These are phyloP conservation scores for Laguncularia racemosa DNA, from an alignment of 345 rosid genomes.

Conservation along the genomic window DNA sequence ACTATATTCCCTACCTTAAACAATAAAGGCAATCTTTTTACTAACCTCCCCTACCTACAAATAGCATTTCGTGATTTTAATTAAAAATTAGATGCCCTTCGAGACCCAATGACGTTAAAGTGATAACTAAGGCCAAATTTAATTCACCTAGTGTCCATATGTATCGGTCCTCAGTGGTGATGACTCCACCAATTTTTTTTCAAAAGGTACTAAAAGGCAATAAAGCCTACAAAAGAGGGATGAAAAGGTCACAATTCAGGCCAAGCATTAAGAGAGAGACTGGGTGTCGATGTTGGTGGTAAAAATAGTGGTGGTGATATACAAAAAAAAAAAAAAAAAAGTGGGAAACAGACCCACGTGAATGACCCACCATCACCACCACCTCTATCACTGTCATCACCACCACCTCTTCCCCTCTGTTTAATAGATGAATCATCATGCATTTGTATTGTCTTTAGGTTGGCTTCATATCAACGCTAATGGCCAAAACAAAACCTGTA, in stretches of 20 bases:
- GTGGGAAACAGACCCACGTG: constrained; percentile 77
- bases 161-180: neutral
- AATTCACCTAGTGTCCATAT: too few relatives aligned
- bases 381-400: constrained; percentile 14
- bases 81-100: too few relatives aligned
- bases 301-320: constrained; percentile 12
- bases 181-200: constrained; percentile 17
- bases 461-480: constrained; percentile 94
- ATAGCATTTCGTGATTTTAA: too few relatives aligned
- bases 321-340: neutral
- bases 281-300: neutral
- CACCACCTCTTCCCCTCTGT: neutral
- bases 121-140: too few relatives aligned
- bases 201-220: constrained; percentile 14
- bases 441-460: constrained; percentile 25
- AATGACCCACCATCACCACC: constrained; percentile 60
- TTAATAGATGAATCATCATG: too few relatives aligned
- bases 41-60: too few relatives aligned
- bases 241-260: neutral
- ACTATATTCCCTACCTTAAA: too few relatives aligned
- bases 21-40: too few relatives aligned
- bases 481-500: constrained; percentile 41
- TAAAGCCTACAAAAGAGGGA: constrained; percentile 7
- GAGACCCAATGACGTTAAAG: too few relatives aligned
- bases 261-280: too few relatives aligned